Percentiles rank a stretch among this genome's conserved stretches.
phyloP scores from a whole-genome alignment of 2,329 filamentous ascomycete genomes.

The Elsinoe necatrix region DNA sequence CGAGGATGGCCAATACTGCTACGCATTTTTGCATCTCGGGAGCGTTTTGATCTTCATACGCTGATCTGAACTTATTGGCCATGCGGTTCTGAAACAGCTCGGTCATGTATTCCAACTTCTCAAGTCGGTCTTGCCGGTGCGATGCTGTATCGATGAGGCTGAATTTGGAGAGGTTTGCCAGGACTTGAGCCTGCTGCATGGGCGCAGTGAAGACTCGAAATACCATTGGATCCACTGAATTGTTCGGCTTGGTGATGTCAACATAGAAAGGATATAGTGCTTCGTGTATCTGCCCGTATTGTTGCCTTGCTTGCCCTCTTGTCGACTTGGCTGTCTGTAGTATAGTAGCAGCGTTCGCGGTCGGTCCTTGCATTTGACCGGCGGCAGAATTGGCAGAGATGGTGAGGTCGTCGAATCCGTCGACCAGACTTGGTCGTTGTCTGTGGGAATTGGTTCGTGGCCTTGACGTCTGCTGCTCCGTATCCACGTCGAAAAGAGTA shows the following conservation, averaged over 20 bases:
- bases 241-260: slow-evolving; percentile 64
- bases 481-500: slow-evolving; percentile 65
- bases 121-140: slow-evolving; percentile 62
- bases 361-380: slow-evolving; percentile 31
- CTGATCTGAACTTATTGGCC: slow-evolving; percentile 83
- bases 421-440: slow-evolving; percentile 35
- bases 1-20: slow-evolving; percentile 71
- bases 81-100: slow-evolving; percentile 85
- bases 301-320: slow-evolving; percentile 73
- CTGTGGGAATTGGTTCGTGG: slow-evolving; percentile 21
- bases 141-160: slow-evolving; percentile 69
- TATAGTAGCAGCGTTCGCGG: slow-evolving; percentile 54
- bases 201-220: slow-evolving; percentile 84
- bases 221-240: slow-evolving; percentile 69
- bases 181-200: slow-evolving; percentile 81
- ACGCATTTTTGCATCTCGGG: slow-evolving; percentile 86
- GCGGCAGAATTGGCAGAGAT: slow-evolving; percentile 37
- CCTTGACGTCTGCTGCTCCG: slow-evolving; percentile 51
- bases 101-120: slow-evolving; percentile 65
- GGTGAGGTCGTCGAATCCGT: slow-evolving; percentile 74
- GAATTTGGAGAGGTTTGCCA: slow-evolving; percentile 72
- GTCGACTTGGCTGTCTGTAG: slow-evolving; percentile 67
- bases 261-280: slow-evolving; percentile 81
- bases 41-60: slow-evolving; percentile 80
- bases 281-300: slow-evolving; percentile 87